Percentiles rank a stretch among this genome's conserved stretches.
Evolutionary conservation across 805 yeast genomes (phyloP).

Genomic region (Candida glaebosa): DNA sequence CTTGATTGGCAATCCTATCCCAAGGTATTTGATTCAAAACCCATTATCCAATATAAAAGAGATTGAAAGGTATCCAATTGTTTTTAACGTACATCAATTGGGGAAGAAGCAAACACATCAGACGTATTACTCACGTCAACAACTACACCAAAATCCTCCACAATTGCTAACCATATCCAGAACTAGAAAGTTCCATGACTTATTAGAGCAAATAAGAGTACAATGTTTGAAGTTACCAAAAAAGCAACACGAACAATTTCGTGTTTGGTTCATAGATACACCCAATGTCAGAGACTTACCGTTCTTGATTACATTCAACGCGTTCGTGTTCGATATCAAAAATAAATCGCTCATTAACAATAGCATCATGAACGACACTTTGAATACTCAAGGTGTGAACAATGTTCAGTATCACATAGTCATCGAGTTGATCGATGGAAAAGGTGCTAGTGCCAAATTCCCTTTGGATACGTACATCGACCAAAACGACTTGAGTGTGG

Average conservation of each 20-base stretch:
- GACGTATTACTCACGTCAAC: slow-evolving; percentile 1
- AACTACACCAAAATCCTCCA: slow-evolving; percentile 1
- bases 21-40: slow-evolving; percentile 25
- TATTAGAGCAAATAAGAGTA: slow-evolving; percentile 24
- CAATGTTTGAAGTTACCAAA: slow-evolving; percentile 18
- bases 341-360: slow-evolving; percentile 27
- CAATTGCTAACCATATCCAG: slow-evolving; percentile 24
- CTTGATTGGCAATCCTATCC: slow-evolving; percentile 32
- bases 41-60: slow-evolving; percentile 22
- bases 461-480: slow-evolving; percentile 21
- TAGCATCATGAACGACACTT: slow-evolving; percentile 17
- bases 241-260: slow-evolving; percentile 15
- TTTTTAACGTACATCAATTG: slow-evolving; percentile 32
- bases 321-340: slow-evolving; percentile 27
- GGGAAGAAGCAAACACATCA: slow-evolving; percentile 14
- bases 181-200: slow-evolving; percentile 31
- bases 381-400: slow-evolving; percentile 29
- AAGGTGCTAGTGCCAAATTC: slow-evolving; percentile 16
- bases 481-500: slow-evolving; percentile 12
- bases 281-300: slow-evolving; percentile 21
- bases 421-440: slow-evolving; percentile 30
- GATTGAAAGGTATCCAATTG: slow-evolving; percentile 36
- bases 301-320: slow-evolving; percentile 17
- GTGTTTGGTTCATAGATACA: slow-evolving; percentile 37
- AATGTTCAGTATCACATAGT: slow-evolving; percentile 23